Percentiles rank a stretch among this genome's conserved stretches.
Conservation (phyloP, 2,329 filamentous ascomycete species). For the Fusarium sp. region DNA sequence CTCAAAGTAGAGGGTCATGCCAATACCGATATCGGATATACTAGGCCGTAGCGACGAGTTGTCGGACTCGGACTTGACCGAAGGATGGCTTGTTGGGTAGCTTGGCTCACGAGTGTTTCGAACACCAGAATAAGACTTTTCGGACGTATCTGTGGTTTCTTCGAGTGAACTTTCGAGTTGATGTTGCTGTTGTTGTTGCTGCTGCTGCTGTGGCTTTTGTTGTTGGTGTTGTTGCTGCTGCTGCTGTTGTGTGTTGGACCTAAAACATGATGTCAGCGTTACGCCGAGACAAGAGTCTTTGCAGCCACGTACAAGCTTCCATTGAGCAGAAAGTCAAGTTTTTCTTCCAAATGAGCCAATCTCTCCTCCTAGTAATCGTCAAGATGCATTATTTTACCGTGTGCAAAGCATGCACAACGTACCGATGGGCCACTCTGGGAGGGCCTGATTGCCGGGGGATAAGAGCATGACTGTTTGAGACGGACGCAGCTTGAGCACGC, state of each 20-base stretch:
- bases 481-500: conserved; percentile 66
- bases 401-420: conserved; percentile 44
- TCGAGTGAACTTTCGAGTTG: conserved; percentile 50
- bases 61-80: conserved; percentile 49
- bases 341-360: conserved; percentile 66
- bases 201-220: conserved; percentile 28
- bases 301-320: conserved; percentile 53
- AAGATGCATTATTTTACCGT: conserved; percentile 23
- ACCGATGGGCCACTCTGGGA: conserved; percentile 62
- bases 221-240: conserved; percentile 22
- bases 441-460: conserved; percentile 57
- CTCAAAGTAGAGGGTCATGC: conserved; percentile 59
- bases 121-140: conserved; percentile 54
- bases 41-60: conserved; percentile 50
- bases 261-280: conserved; percentile 51
- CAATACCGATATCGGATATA: conserved; percentile 53
- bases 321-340: conserved; percentile 65
- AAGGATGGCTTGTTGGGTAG: conserved; percentile 44
- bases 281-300: conserved; percentile 21
- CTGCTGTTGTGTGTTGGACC: conserved; percentile 44
- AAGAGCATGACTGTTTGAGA: conserved; percentile 63
- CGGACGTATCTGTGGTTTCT: conserved; percentile 52
- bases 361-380: conserved; percentile 61
- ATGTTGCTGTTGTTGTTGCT: conserved; percentile 23
- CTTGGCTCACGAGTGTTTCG: conserved; percentile 47